Conservation (phyloP, 2,329 filamentous ascomycete species). For the Fusarium goolgardi region DNA sequence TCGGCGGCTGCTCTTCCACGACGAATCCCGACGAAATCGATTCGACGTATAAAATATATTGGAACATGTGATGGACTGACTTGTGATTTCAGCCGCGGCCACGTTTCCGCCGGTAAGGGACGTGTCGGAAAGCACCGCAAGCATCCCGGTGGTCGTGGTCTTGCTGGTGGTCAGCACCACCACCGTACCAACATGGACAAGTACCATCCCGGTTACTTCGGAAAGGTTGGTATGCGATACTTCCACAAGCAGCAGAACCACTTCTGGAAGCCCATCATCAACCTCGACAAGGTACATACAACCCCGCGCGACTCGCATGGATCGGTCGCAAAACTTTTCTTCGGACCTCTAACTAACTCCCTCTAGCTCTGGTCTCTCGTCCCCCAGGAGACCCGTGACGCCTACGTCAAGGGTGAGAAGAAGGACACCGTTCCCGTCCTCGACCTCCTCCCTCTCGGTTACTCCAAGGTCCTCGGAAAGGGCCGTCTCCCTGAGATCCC, state of each 20-base stretch:
- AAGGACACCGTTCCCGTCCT: slow-evolving; percentile 95
- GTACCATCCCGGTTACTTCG: slow-evolving; percentile 99
- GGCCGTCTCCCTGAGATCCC: slow-evolving; percentile 93
- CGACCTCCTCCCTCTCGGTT: slow-evolving; percentile 96
- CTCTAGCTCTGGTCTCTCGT: slow-evolving; percentile 92
- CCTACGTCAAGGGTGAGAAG: slow-evolving; percentile 84
- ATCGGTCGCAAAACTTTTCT: not conserved
- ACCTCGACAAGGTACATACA: slow-evolving; percentile 89
- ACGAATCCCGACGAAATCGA: slow-evolving; percentile 13
- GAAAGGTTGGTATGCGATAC: slow-evolving; percentile 94
- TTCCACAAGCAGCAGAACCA: slow-evolving; percentile 97
- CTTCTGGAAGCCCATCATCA: slow-evolving; percentile 99
- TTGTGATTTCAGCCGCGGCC: slow-evolving; percentile 77
- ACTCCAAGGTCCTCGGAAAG: slow-evolving; percentile 99
- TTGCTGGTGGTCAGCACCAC: slow-evolving; percentile 99
- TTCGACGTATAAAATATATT: slow-evolving; percentile 7
- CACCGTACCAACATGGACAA: slow-evolving; percentile 72
- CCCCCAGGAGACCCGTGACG: slow-evolving; percentile 90
- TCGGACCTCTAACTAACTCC: slow-evolving; percentile 46
- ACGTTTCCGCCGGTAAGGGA: slow-evolving; percentile 98
- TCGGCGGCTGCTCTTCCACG: slow-evolving; percentile 31
- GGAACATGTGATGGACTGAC: slow-evolving; percentile 44
- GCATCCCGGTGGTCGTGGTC: slow-evolving; percentile 83
- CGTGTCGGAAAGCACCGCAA: slow-evolving; percentile 99
- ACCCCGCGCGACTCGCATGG: slow-evolving; percentile 16